These are phyloP conservation scores for Pseudocercospora fijiensis DNA, from an alignment of 2,329 filamentous ascomycete genomes.

Conservation along the genomic window DNA sequence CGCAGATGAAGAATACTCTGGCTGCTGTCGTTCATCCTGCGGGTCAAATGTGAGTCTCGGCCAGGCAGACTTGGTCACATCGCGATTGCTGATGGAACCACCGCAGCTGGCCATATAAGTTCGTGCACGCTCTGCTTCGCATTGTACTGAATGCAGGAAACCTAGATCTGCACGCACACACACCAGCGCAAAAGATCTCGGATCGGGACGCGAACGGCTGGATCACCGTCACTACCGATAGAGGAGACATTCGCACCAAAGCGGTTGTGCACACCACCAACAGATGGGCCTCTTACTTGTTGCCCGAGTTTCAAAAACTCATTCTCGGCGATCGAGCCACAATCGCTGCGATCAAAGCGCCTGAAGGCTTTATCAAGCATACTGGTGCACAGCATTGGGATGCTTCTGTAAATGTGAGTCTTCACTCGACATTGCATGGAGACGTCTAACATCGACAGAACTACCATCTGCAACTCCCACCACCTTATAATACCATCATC, in stretches of 20 bases:
- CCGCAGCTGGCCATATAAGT: conserved; percentile 30
- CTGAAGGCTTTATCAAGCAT: conserved; percentile 34
- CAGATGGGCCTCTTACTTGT: conserved; percentile 29
- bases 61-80: not conserved
- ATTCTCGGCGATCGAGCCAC: conserved; percentile 25
- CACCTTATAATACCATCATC: conserved; percentile 36
- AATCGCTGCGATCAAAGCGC: conserved; percentile 36
- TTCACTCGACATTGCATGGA: not conserved
- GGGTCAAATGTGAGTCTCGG: conserved; percentile 26
- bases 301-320: conserved; percentile 27
- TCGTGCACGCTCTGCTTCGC: conserved; percentile 29
- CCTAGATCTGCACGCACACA: conserved; percentile 34
- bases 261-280: conserved; percentile 29
- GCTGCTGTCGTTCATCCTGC: conserved; percentile 35
- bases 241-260: conserved; percentile 22
- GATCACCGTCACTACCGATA: conserved; percentile 27
- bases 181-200: conserved; percentile 29
- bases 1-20: conserved; percentile 37
- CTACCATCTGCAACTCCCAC: conserved; percentile 38
- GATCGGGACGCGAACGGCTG: conserved; percentile 29
- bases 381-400: conserved; percentile 40
- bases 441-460: conserved; percentile 22
- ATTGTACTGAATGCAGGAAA: conserved; percentile 22
- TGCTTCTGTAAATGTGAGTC: conserved; percentile 29
- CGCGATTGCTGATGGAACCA: conserved; percentile 5